Conservation (phyloP, 139 green algal genomes). For the Chlorella sp. region DNA sequence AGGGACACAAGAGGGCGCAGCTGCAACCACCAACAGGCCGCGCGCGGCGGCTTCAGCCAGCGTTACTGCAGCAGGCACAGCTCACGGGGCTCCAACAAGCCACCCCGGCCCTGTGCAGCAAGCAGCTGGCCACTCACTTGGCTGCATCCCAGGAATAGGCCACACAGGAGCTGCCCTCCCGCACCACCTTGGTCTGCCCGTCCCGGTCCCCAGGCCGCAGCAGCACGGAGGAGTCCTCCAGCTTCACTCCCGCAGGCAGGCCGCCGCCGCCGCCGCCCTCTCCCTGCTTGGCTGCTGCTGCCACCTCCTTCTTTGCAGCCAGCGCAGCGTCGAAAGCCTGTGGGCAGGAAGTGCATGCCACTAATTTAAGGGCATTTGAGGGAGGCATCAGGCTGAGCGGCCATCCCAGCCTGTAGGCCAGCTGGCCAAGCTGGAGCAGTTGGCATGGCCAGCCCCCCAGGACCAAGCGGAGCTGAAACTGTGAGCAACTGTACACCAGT, state of each 20-base stretch:
- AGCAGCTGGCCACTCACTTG: constrained; percentile 30
- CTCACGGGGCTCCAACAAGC: no score
- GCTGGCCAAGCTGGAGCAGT: no score
- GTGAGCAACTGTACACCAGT: no score
- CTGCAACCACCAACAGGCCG: no score
- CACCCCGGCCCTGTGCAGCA: no score
- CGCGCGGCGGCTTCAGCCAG: no score
- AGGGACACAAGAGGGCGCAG: no score
- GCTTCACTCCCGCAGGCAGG: constrained; percentile 65
- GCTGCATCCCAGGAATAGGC: constrained; percentile 84
- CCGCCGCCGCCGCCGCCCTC: constrained; percentile 20
- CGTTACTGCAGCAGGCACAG: no score
- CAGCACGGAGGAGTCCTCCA: constrained; percentile 63
- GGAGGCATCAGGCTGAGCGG: no score
- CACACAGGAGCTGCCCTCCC: constrained; percentile 69
- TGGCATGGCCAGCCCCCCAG: no score
- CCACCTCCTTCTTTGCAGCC: constrained; percentile 14
- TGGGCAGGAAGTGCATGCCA: background rate
- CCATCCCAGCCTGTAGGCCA: no score
- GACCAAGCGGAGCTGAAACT: no score
- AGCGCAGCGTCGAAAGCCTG: constrained; percentile 40
- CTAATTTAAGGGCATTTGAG: background rate
- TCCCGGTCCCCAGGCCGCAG: constrained; percentile 57
- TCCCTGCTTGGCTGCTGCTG: constrained; percentile 14
- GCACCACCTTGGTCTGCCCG: constrained; percentile 74